Conservation (phyloP, 2,329 filamentous ascomycete genomes). For the Phaeosphaeriaceae sp. region DNA sequence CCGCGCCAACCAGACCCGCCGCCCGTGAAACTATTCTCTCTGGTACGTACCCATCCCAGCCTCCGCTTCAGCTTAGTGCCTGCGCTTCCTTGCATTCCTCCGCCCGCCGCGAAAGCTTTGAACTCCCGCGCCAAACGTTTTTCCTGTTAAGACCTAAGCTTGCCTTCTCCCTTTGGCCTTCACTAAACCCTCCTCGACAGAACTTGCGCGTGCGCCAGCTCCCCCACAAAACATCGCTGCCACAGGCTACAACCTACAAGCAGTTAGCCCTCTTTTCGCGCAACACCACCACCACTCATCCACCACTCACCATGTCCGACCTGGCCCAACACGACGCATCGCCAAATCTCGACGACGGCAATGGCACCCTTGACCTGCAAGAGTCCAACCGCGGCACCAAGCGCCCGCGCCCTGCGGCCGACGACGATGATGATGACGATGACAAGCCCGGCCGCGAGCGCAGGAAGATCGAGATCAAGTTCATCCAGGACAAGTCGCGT, state of each 20-base stretch:
- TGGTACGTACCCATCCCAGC: constrained; percentile 19
- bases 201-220: background rate
- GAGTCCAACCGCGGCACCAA: constrained; percentile 84
- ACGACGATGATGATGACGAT: constrained; percentile 97
- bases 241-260: constrained; percentile 13
- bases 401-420: constrained; percentile 79
- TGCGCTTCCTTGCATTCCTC: constrained; percentile 14
- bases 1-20: constrained; percentile 7
- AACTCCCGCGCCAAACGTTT: constrained; percentile 7
- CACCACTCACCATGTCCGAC: constrained; percentile 52
- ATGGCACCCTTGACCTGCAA: constrained; percentile 58
- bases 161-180: constrained; percentile 42
- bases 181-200: background rate
- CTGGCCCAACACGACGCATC: constrained; percentile 61
- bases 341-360: constrained; percentile 61
- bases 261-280: constrained; percentile 47
- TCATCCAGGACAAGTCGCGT: constrained; percentile 99
- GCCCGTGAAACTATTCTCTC: background rate
- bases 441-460: constrained; percentile 98
- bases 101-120: constrained; percentile 33
- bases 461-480: constrained; percentile 99
- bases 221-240: background rate
- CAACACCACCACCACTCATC: constrained; percentile 39
- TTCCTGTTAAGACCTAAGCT: constrained; percentile 42
- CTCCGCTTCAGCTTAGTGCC: constrained; percentile 14